Conservation (phyloP, 805 yeast genomes). For the Metschnikowia borealis region DNA sequence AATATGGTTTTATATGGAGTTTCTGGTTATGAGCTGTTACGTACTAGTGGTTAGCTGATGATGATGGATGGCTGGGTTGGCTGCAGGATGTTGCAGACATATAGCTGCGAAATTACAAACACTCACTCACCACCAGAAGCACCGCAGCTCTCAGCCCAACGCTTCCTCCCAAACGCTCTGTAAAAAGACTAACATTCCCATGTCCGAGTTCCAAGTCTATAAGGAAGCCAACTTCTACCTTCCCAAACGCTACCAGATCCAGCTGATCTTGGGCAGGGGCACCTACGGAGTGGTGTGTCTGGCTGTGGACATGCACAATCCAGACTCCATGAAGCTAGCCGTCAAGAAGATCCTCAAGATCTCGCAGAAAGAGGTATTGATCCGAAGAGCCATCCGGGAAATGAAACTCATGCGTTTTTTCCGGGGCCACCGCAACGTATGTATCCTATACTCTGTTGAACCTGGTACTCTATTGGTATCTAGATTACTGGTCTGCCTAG, state of each 20-base stretch:
- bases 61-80: background rate
- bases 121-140: background rate
- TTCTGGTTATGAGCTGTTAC: too few species aligned
- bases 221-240: slow-evolving; percentile 48
- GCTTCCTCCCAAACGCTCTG: too few species aligned
- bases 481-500: too few species aligned
- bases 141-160: too few species aligned
- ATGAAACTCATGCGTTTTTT: slow-evolving; percentile 75
- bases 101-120: slow-evolving; percentile 4
- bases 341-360: slow-evolving; percentile 77
- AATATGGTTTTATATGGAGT: too few species aligned
- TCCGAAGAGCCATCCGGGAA: slow-evolving; percentile 82
- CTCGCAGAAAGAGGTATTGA: slow-evolving; percentile 58
- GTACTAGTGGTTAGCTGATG: background rate
- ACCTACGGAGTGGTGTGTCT: slow-evolving; percentile 85
- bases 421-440: slow-evolving; percentile 75
- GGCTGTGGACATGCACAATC: slow-evolving; percentile 50
- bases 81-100: background rate
- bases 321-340: slow-evolving; percentile 47
- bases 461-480: too few species aligned
- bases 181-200: background rate
- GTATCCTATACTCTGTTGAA: slow-evolving; percentile 8
- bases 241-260: slow-evolving; percentile 56
- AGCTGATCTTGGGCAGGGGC: slow-evolving; percentile 69
- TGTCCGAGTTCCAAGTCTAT: slow-evolving; percentile 16